Evolutionary conservation across 2,329 filamentous ascomycete species (phyloP), one percentile per base, ranked within the genome.

Genomic region (Colletotrichum sp.): DNA sequence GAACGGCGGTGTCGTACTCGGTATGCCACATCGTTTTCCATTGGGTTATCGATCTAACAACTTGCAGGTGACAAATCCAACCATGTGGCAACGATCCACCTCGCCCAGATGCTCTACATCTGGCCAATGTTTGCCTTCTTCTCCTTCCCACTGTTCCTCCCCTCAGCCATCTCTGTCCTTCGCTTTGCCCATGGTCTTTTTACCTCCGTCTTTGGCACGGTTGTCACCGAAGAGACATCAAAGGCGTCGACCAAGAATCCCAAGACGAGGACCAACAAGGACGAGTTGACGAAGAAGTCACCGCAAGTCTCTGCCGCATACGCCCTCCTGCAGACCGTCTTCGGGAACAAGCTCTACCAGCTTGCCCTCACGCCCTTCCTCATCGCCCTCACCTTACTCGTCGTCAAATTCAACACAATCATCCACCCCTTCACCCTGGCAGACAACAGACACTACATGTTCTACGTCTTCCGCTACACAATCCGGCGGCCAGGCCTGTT

Each of bases 391-490:
- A 86, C 86, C 4, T 63, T 88, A 1, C 79, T 82, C 15, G 83
- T 92, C 24, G 92, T 98, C 28, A 91, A 92, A 77, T 94, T 91
- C 89, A 99, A 98, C 88, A 99, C 97, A 39, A 94, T 98, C 78
- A 91, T 99, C 59, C 97, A 99, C 82, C 96, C 97, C 0, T 99
- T 99, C 83, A 98, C 96, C 0, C 90, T 99, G 1, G 97, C 97
- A 39, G 97, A 99, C 84, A 99, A 99, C 84, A 90, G 97, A 4
- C 97, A 99, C 84, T 99, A 98, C 87, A 94, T 98, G 83, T 99
- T 99, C 85, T 99, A 99, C 86, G 88, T 98, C 76, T 99, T 99
- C 88, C 93, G 96, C 2, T 92, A 96, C 81, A 93, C 94, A 8
- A 93, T 99, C 49, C 90, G 94, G 4, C 89, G 89, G 8, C 91